These are phyloP conservation scores for Mycena galopus DNA, from an alignment of 768 basidiomycete species.

Conservation along the genomic window DNA sequence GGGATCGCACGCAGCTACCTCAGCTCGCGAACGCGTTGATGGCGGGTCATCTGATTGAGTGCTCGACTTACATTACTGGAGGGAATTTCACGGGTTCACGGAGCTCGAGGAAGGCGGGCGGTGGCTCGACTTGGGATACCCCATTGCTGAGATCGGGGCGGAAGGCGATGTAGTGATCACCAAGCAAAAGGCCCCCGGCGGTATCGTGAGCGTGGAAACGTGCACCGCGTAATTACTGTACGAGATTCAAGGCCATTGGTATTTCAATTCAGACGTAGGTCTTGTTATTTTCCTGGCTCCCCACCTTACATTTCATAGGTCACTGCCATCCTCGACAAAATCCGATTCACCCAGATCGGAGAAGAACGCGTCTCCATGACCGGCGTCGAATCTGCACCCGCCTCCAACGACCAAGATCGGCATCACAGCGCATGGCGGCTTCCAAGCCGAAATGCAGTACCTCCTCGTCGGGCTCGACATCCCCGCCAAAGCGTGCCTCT, in stretches of 20 bases:
- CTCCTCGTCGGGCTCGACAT: conserved; percentile 35
- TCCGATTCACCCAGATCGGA: conserved; percentile 29
- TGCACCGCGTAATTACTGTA: conserved; percentile 35
- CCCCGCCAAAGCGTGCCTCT: conserved; percentile 31
- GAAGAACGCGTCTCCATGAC: conserved; percentile 31
- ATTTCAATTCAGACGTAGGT: conserved; percentile 35
- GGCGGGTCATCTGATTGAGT: conserved; percentile 35
- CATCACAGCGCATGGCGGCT: conserved; percentile 34
- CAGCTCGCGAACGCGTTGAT: conserved; percentile 34
- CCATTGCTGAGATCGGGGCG: conserved; percentile 33
- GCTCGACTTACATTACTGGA: conserved; percentile 35
- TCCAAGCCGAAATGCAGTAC: conserved; percentile 32
- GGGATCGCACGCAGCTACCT: conserved; percentile 28
- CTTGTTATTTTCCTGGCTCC: too few relatives aligned
- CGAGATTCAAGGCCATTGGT: conserved; percentile 37
- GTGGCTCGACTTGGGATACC: conserved; percentile 32
- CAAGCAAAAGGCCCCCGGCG: conserved; percentile 31
- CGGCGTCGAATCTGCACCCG: conserved; percentile 29
- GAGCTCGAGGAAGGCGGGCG: conserved; percentile 31
- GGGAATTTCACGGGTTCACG: conserved; percentile 36
- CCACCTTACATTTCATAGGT: conserved; percentile 12
- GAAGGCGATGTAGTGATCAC: conserved; percentile 32
- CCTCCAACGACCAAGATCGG: conserved; percentile 36
- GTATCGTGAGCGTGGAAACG: conserved; percentile 31
- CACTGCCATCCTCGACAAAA: conserved; percentile 32